Evolutionary conservation across 345 rosid species (phyloP), one percentile per base, ranked within the genome.

Genomic region (Arabis hirsuta): DNA sequence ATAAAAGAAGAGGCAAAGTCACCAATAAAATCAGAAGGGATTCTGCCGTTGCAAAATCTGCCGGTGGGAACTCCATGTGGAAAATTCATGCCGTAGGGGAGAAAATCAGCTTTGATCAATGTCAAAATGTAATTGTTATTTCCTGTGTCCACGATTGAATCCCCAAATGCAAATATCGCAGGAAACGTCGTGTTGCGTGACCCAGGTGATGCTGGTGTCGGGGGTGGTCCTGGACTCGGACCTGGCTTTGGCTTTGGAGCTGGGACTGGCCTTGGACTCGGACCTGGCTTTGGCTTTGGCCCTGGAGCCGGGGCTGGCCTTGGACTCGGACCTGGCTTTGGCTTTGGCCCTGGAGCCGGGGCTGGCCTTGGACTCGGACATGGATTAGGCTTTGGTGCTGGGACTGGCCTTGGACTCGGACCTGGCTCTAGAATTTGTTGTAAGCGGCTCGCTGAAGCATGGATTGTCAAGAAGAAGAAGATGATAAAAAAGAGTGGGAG

Each of bases 111-210:
- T 80, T 77, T 87, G 41, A 56, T 61, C 12, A 79, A 1, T 1
- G 89, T 85, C 4, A 39, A 16, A 14, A 87, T 34, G 24, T 69
- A 2, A 64, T 87, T 79, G 69, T 87, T 87, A 73, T 87, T 87
- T 50, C 89, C 92, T 0, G 92, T 76, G 77, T 87, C 92, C 20
- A 81, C 69, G 14, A 83, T 72, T 1, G 89, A 87, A 69, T 87
- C 87, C 14, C 92, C 87, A 52, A 85, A 85, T 62, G 68, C 80
- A 14, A 87, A 54, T 2, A 62, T 5, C 0, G 89, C 86, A 6
- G 81, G 84, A 62, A 78, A 61, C 11, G 46, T 43, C 9, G 27
- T 71, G 26, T 80, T 77, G n/a, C 46, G 62, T 9, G 11, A 6
- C 61, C 24, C 46, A 65, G 39, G 22, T 70, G 65, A 36, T 14